Percentiles rank a stretch among this genome's conserved stretches.
phyloP scores from a whole-genome alignment of 2,329 filamentous ascomycete species.

The Emergomyces pasteurianus region DNA sequence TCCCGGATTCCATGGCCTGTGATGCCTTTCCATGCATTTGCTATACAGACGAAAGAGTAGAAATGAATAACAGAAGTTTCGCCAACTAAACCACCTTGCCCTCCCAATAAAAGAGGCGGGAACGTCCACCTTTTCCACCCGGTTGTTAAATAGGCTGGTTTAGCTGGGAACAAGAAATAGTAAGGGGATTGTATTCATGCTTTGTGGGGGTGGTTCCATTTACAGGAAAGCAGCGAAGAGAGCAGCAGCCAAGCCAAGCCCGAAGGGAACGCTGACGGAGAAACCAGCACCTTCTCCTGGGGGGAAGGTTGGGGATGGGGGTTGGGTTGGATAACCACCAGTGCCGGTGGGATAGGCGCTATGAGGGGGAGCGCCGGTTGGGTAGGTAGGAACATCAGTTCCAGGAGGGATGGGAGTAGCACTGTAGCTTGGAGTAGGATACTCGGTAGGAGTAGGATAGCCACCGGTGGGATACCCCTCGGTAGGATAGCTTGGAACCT shows the following conservation, averaged over 20 bases:
- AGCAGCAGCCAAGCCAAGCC: conserved; percentile 30
- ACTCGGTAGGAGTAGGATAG: neutral
- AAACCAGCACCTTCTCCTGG: conserved; percentile 17
- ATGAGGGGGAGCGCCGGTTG: conserved; percentile 5
- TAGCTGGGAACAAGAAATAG: neutral
- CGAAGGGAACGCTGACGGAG: conserved; percentile 28
- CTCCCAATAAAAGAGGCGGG: neutral
- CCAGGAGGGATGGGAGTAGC: conserved; percentile 12
- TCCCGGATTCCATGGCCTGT: neutral
- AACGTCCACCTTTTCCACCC: neutral
- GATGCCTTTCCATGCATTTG: neutral
- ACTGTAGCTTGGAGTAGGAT: neutral
- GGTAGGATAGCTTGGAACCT: neutral
- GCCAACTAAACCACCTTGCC: neutral
- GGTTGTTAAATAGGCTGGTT: neutral
- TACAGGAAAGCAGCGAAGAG: conserved; percentile 34
- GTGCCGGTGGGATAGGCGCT: conserved; percentile 7
- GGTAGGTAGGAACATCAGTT: conserved; percentile 15
- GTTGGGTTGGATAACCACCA: conserved; percentile 3
- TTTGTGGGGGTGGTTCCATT: conserved; percentile 3
- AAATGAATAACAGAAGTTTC: neutral
- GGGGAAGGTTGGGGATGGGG: neutral
- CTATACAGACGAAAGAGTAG: conserved; percentile 1
- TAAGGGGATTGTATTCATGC: neutral
- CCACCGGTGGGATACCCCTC: neutral